Base-by-base conservation (phyloP, 306 rosid species). In the Hippophae rhamnoides region DNA sequence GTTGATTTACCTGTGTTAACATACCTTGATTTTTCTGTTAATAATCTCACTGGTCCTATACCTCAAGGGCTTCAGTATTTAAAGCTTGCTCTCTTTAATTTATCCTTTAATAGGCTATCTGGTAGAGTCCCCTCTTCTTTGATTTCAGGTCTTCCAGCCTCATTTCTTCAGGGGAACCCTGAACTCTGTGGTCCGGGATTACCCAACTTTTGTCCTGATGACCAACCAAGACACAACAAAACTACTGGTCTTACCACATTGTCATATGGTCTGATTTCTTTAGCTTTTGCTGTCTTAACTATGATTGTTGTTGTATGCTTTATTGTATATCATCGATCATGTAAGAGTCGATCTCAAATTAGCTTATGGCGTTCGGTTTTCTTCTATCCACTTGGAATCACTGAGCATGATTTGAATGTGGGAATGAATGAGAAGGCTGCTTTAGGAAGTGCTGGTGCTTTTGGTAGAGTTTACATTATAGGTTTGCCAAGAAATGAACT, bases 61-160 rank as follows among this genome's bases (percentile, higher is more conserved):
- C 99, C 99, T 26, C 83, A 69, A 78, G 88, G 76, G 54, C 96
- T 92, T 62, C 87, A 92, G 64, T 87, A 92, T 75, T 69, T 92
- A 67, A 92, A 92, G 84, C 96, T 92, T 65, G 99, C 99, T 0
- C 96, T 92, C 58, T 92, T 92, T 74, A 92, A 92, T 62, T 95
- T 92, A 0, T 92, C 99, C 46, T 92, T 78, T 73, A 92, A 92
- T 75, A 78, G 71, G 55, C 84, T 92, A 50, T 92, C 99, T 9
- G 99, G 99, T 41, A 61, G 67, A 56, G 99, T 92, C 48, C 99
- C 99, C 7, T 74, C 71, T 62, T 80, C 95, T 49, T 69, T 92
- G 71, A 78, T 92, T 66, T 85, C 96, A 8, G 96, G 95, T 56
- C 84, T 92, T 2, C 99, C 99, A 7, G 99, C 99, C 48, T 92